Base-by-base conservation (phyloP, 1,284 basidiomycete species). In the Boletus semigastroideus region DNA sequence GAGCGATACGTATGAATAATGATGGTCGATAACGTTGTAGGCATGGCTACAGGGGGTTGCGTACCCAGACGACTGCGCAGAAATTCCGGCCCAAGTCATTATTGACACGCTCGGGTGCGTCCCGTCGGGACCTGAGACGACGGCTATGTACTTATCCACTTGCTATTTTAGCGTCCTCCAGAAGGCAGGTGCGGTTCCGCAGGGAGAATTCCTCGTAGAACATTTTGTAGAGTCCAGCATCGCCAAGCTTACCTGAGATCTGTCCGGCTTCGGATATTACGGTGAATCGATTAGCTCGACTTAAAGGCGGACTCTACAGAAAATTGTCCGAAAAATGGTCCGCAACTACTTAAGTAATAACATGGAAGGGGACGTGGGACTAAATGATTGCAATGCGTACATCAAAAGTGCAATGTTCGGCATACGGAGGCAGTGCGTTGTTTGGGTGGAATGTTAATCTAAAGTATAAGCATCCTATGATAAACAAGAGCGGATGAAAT, bases 11-110 rank as follows among this genome's bases (percentile, higher is more conserved):
- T n/a, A 14, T 31, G n/a, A 5, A 28, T 28, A 9, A 12, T 34
- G 39, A 27, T 14, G 10, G 19, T 34, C 45, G 44, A 33, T 19
- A 25, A 25, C 25, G 4, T n/a, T 30, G 33, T 53, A 87, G 79
- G 86, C 87, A 39, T 95, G 93, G 93, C 74, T 94, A 54, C 74
- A 80, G 64, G 90, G 86, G 4, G 92, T 94, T 27, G 76, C 74
- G 6, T 95, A 93, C 70, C 84, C 90, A 7, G 59, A 77, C 7
- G 77, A 85, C 62, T 87, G 92, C 56, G 69, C 76, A 4, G 74
- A 74, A 34, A 85, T 94, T 45, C 78, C 86, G 8, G 72, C 70
- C 25, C 72, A 78, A 31, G 84, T 92, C 11, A 78, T 95, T 19
- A 66, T 68, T 6, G 78, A 89, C 46, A 94, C 92, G 0, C 72